Conservation (phyloP, 352 stramenopile genomes). For the Phytophthora aleatoria region DNA sequence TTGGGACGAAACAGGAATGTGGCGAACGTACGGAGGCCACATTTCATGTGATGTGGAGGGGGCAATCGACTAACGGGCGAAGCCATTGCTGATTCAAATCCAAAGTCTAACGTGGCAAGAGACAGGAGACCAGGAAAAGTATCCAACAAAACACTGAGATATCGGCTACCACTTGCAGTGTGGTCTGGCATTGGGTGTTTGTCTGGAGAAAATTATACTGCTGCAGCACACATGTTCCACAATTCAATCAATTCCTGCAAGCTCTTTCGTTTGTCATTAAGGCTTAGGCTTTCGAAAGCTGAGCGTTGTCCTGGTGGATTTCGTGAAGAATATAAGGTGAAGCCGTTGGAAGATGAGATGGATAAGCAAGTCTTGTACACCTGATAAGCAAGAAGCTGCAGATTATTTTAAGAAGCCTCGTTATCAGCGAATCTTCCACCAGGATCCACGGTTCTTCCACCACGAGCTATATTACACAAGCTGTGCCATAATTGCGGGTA, state of each 20-base stretch:
- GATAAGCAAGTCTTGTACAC: too few species aligned
- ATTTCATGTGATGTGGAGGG: conserved; percentile 8
- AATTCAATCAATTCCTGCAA: not conserved
- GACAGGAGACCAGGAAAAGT: conserved; percentile 12
- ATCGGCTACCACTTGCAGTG: not conserved
- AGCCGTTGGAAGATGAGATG: too few species aligned
- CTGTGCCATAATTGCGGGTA: too few species aligned
- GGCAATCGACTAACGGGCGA: conserved; percentile 35
- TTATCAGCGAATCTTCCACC: too few species aligned
- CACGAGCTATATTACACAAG: too few species aligned
- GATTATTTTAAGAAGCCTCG: too few species aligned
- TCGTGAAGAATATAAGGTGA: not conserved
- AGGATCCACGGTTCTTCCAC: too few species aligned
- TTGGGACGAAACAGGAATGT: conserved; percentile 15
- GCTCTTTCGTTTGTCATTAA: not conserved
- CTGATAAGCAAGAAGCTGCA: too few species aligned
- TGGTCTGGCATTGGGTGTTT: too few species aligned
- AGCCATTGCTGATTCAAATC: conserved; percentile 23
- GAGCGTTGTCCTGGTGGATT: not conserved
- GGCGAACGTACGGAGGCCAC: conserved; percentile 10
- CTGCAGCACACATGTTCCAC: not conserved
- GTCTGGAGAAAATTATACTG: not conserved
- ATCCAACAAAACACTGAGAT: conserved; percentile 12
- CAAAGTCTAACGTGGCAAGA: conserved; percentile 24
- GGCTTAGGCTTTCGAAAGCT: not conserved